These are phyloP conservation scores for Phalaenopsis hybrid DNA, from an alignment of 116 monocot genomes.

Conservation along the genomic window DNA sequence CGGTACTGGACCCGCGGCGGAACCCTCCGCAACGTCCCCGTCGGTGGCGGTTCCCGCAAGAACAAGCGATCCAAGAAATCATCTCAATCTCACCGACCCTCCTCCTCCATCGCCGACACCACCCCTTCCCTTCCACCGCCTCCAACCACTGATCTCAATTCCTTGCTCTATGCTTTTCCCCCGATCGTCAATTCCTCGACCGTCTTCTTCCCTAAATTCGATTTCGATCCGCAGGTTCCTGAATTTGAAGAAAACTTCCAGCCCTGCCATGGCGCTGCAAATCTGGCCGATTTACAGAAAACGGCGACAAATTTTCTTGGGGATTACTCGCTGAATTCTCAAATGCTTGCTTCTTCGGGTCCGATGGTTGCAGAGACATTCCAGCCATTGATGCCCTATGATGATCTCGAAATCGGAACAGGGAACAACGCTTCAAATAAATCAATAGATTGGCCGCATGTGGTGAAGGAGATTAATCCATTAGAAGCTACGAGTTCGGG, in stretches of 20 bases:
- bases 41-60: conserved; percentile 86
- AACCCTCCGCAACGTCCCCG: conserved; percentile 82
- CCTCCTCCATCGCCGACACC: not conserved
- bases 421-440: not conserved
- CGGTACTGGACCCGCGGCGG: conserved; percentile 84
- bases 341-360: not conserved
- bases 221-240: not conserved
- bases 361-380: not conserved
- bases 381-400: not conserved
- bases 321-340: not conserved
- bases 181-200: not conserved
- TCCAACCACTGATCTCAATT: too few relatives aligned
- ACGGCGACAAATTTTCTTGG: not conserved
- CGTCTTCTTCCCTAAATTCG: not conserved
- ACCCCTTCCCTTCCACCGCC: not conserved
- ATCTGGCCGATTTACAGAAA: not conserved
- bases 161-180: too few relatives aligned
- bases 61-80: conserved; percentile 51
- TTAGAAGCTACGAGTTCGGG: not conserved
- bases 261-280: not conserved
- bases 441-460: not conserved
- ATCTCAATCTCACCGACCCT: not conserved
- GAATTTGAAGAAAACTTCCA: not conserved
- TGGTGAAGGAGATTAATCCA: not conserved
- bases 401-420: not conserved